Percentiles rank a stretch among this genome's conserved stretches.
phyloP scores from a whole-genome alignment of 139 green algal species.

The Tetratostichococcus sp. region DNA sequence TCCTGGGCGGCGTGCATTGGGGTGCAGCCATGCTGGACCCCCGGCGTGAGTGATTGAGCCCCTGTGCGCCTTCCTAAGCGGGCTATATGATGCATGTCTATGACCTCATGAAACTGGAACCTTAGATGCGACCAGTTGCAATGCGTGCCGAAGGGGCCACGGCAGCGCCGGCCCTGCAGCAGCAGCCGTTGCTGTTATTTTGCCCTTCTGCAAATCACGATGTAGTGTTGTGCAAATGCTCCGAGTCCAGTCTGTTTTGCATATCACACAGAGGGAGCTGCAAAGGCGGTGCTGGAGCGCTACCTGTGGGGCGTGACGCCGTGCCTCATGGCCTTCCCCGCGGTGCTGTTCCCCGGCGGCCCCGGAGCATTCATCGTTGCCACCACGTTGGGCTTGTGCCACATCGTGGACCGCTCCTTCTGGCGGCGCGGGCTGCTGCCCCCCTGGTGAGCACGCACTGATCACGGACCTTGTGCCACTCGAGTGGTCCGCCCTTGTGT shows the following conservation, averaged over 20 bases:
- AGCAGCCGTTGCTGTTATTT: too few relatives aligned
- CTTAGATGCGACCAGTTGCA: too few relatives aligned
- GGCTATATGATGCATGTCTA: too few relatives aligned
- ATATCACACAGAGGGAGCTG: neutral
- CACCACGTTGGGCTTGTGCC: constrained; percentile 27
- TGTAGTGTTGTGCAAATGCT: too few relatives aligned
- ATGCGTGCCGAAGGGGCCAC: too few relatives aligned
- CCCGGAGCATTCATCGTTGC: constrained; percentile 24
- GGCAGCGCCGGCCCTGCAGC: too few relatives aligned
- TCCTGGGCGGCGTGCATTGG: constrained; percentile 91
- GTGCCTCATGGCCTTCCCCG: constrained; percentile 74
- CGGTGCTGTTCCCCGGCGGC: constrained; percentile 45
- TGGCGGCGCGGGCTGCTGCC: constrained; percentile 20
- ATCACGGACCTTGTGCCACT: too few relatives aligned
- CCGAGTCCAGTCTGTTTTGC: neutral
- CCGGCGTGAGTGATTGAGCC: neutral
- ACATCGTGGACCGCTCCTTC: constrained; percentile 36
- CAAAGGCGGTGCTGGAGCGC: constrained; percentile 27
- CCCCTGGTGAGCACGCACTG: constrained; percentile 17
- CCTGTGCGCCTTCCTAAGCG: too few relatives aligned
- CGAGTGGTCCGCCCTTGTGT: too few relatives aligned
- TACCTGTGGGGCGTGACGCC: constrained; percentile 81
- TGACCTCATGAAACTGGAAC: too few relatives aligned
- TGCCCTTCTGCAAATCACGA: too few relatives aligned
- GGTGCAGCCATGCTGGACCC: neutral